These are phyloP conservation scores for Thamnidium elegans DNA, from an alignment of 192 early-diverging fungal species.

Conservation along the genomic window DNA sequence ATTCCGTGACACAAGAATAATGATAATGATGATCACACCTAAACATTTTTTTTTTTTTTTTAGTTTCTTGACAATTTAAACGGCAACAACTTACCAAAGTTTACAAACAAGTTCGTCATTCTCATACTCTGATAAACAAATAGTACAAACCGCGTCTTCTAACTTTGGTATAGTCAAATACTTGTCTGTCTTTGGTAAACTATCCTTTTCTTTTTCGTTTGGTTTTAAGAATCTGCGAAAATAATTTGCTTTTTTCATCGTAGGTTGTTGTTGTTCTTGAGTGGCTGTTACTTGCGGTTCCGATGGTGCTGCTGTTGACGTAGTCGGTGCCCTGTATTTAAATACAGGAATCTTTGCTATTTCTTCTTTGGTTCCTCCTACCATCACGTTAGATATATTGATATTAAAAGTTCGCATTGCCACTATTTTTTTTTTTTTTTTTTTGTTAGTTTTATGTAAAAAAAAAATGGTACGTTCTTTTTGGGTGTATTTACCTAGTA, in stretches of 20 bases:
- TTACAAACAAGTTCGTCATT: slow-evolving; percentile 70
- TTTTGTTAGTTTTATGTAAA: background rate
- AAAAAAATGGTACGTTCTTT: background rate
- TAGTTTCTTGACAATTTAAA: too few relatives aligned
- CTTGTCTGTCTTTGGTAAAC: background rate
- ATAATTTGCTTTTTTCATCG: too few relatives aligned
- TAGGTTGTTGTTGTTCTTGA: too few relatives aligned
- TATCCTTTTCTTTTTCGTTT: background rate
- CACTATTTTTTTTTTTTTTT: slow-evolving; percentile 24
- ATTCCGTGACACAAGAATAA: slow-evolving; percentile 78
- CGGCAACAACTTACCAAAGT: slow-evolving; percentile 49
- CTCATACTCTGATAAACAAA: slow-evolving; percentile 77
- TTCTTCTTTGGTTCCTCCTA: slow-evolving; percentile 59
- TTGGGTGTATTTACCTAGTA: slow-evolving; percentile 40
- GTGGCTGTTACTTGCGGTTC: background rate
- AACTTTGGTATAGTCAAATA: slow-evolving; percentile 1
- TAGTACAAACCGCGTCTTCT: slow-evolving; percentile 58
- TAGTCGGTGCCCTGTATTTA: slow-evolving; percentile 1
- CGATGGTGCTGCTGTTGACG: background rate
- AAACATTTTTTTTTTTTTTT: background rate
- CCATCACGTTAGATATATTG: slow-evolving; percentile 48
- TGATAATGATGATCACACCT: slow-evolving; percentile 77
- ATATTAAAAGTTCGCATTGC: slow-evolving; percentile 53
- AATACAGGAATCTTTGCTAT: background rate
- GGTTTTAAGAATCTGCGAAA: background rate